Conservation (phyloP, 345 rosid species). For the Eucalyptus erythrocorys region DNA sequence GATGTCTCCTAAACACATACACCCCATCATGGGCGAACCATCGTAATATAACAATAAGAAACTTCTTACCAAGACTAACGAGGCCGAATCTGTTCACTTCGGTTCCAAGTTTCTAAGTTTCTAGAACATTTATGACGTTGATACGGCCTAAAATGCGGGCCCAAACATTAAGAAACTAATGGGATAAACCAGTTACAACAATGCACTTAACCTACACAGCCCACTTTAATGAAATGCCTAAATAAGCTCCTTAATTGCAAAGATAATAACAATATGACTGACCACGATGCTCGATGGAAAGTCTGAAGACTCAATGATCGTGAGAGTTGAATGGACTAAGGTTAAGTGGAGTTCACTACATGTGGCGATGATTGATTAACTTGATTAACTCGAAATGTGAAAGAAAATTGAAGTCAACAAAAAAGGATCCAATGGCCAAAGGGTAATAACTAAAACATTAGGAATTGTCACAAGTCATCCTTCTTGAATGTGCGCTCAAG, state of each 20-base stretch:
- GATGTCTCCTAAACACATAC: no score
- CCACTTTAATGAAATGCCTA: not conserved
- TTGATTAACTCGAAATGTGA: not conserved
- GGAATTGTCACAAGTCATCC: no score
- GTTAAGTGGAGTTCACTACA: not conserved
- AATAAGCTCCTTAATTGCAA: not conserved
- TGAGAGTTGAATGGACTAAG: not conserved
- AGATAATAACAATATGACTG: not conserved
- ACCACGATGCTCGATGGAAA: not conserved
- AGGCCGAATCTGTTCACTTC: no score
- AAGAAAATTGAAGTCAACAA: not conserved
- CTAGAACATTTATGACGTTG: no score
- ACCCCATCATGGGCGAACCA: no score
- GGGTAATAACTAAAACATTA: no score
- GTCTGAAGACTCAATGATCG: not conserved
- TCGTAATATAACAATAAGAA: no score
- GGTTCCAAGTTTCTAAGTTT: no score
- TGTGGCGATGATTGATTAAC: not conserved
- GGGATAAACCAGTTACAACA: not conserved
- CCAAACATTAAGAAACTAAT: no score
- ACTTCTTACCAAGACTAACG: no score
- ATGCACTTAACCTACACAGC: not conserved
- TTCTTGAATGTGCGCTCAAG: no score
- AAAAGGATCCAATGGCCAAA: not conserved
- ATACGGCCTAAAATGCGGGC: no score